These are phyloP conservation scores for Ganoderma sinense DNA, from an alignment of 1,284 basidiomycete genomes.

Conservation along the genomic window DNA sequence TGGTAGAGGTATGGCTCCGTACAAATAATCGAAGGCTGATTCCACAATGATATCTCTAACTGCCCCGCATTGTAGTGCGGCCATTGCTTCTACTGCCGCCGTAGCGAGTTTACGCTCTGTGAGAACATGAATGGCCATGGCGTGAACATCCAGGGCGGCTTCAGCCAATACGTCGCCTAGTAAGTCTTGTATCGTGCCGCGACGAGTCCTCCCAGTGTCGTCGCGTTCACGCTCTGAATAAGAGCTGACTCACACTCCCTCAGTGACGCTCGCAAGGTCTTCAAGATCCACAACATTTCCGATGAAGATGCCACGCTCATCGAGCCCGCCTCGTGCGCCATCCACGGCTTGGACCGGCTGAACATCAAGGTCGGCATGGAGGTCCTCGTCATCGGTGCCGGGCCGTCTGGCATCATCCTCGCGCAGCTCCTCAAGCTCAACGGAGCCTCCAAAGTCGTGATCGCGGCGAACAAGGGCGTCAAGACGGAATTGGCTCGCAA, in stretches of 20 bases:
- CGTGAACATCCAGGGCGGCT: conserved; percentile 77
- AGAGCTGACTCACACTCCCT: too few species aligned
- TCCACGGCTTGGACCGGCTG: conserved; percentile 89
- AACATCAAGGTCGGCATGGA: conserved; percentile 79
- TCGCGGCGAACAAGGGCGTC: conserved; percentile 86
- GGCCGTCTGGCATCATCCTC: conserved; percentile 84
- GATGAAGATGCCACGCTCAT: conserved; percentile 88
- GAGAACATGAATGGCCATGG: conserved; percentile 82
- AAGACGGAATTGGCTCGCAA: conserved; percentile 85
- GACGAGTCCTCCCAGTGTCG: too few species aligned
- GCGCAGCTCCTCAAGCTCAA: conserved; percentile 87
- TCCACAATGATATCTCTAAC: neutral
- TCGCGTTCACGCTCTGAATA: too few species aligned
- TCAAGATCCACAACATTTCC: conserved; percentile 85
- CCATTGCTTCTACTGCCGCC: conserved; percentile 83
- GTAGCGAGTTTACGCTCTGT: conserved; percentile 76
- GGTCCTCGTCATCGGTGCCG: conserved; percentile 79
- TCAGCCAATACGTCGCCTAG: conserved; percentile 87
- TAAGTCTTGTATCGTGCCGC: conserved; percentile 35
- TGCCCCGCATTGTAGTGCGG: conserved; percentile 63
- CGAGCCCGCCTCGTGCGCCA: conserved; percentile 89
- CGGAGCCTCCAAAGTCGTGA: conserved; percentile 76
- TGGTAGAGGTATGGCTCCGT: conserved; percentile 56
- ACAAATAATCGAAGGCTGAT: conserved; percentile 2
- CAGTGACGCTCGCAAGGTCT: conserved; percentile 75